Evolutionary conservation across 495 filamentous ascomycete genomes (phyloP).

Genomic region (Penicillium cataractarum): DNA sequence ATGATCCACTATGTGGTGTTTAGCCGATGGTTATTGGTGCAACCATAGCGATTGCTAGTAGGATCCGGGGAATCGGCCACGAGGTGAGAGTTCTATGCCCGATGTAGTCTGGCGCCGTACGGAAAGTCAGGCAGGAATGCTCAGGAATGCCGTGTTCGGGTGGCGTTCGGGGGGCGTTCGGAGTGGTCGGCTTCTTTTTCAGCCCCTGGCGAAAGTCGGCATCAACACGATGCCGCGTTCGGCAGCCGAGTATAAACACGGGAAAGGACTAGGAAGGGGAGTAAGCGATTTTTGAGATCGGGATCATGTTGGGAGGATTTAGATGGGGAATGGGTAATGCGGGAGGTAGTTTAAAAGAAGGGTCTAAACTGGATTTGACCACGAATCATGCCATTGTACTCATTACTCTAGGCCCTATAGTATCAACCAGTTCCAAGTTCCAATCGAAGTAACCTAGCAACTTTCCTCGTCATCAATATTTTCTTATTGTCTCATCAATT

Average conservation of each 20-base stretch:
- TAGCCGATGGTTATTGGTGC: conserved; percentile 11
- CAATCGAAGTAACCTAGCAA: no score
- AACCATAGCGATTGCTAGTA: conserved; percentile 11
- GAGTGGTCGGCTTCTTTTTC: conserved; percentile 11
- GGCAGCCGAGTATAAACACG: background rate
- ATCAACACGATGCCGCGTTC: conserved; percentile 2
- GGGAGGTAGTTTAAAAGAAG: background rate
- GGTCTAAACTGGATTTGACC: background rate
- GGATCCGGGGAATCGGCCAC: conserved; percentile 35
- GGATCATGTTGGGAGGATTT: background rate
- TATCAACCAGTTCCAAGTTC: background rate
- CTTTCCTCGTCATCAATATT: background rate
- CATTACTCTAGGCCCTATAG: background rate
- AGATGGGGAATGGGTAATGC: background rate
- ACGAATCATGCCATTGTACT: background rate
- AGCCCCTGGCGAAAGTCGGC: background rate
- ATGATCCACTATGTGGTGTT: background rate
- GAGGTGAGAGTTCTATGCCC: conserved; percentile 14
- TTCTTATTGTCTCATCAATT: background rate
- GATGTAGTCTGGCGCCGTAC: conserved; percentile 20
- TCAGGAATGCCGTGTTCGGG: conserved; percentile 22
- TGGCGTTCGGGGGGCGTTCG: background rate
- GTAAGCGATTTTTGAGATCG: background rate
- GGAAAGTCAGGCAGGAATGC: background rate
- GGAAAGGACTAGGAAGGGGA: background rate